Base-by-base conservation (phyloP, 805 yeast species). In the Teunomyces pallodes region DNA sequence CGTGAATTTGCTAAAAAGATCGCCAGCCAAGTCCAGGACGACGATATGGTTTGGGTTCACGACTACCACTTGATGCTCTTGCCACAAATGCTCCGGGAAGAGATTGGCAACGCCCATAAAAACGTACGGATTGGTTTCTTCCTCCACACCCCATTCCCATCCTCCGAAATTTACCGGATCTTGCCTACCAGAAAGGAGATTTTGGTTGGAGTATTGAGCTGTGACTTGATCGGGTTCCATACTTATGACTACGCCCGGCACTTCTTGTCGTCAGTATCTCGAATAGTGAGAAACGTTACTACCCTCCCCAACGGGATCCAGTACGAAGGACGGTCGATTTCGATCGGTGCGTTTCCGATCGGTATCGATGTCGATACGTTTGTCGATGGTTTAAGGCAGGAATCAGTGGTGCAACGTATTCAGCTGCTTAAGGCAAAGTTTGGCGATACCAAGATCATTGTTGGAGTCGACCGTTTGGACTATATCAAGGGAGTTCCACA, bases 181-280 rank as follows among this genome's bases (percentile, higher is more conserved):
- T 74, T 94, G 58, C 99, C 99, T 0, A 99, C 95, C 12, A 79
- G 99, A 68, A 83, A 85, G 57, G 98, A 95, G 66, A 90, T 94
- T 45, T 72, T 94, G 57, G 81, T 80, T 52, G 99, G 99, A 48
- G 96, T 94, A 2, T 74, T 94, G 61, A 86, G 94, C 58, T 92
- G 98, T 70, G 96, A 94, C 64, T 76, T 95, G 59, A 83, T 94
- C 61, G 99, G 99, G 0, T 94, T 94, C 79, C 99, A 94, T 67
- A 94, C 99, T n/a, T 95, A 94, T 66, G 99, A 94, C 66, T 94
- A 94, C 62, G 98, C 96, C 9, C 79, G 99, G 57, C 99, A 94
- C 73, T 94, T 95, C 69, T 69, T 95, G 46, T 86, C 95, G 14
- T 84, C 96, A 0, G 96, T 94, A 9, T 84, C 90, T 50, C 77